Conservation (phyloP, 441 rosid genomes). For the Jatropha multifida region DNA sequence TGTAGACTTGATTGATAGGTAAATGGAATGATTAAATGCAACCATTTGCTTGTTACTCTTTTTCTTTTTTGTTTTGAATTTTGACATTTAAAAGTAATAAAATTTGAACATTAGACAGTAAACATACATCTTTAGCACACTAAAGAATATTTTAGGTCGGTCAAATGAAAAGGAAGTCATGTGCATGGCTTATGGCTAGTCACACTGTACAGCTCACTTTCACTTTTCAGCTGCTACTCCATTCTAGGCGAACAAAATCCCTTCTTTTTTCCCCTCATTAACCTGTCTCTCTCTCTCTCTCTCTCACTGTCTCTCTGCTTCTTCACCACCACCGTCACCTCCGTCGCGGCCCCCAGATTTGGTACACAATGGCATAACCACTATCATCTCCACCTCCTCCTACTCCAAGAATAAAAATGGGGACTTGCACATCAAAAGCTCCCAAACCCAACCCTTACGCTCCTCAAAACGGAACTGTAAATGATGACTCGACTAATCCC, state of each 20-base stretch:
- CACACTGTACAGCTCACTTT: slow-evolving; percentile 23
- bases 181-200: slow-evolving; percentile 28
- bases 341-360: not conserved
- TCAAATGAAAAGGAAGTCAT: not conserved
- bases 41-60: too few species aligned
- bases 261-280: not conserved
- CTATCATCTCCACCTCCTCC: not conserved
- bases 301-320: not conserved
- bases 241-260: not conserved
- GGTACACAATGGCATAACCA: slow-evolving; percentile 8
- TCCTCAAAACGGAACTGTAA: slow-evolving; percentile 35
- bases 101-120: too few species aligned
- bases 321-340: not conserved
- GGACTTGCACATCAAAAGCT: slow-evolving; percentile 75
- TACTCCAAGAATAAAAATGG: slow-evolving; percentile 40
- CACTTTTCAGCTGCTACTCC: slow-evolving; percentile 6
- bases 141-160: too few species aligned
- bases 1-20: too few species aligned
- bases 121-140: too few species aligned
- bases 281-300: not conserved
- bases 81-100: too few species aligned
- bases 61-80: too few species aligned
- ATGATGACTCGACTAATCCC: slow-evolving; percentile 32
- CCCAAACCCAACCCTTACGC: slow-evolving; percentile 70
- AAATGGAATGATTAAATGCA: too few species aligned